Base-by-base conservation (phyloP, 805 yeast genomes). In the Saccharomycopsis fibuligera region DNA sequence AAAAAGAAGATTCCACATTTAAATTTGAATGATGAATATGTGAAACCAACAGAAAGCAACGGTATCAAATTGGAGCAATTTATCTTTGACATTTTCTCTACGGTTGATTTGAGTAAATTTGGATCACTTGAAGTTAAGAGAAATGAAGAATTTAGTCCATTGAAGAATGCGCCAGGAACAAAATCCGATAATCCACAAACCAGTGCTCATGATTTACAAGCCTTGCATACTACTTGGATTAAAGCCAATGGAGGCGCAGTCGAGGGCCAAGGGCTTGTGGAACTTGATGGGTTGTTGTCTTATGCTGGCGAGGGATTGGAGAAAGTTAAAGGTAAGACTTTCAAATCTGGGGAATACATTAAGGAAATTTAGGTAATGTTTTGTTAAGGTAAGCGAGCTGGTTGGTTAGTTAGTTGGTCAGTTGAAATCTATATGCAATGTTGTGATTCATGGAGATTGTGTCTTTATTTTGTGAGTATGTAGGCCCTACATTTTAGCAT, bases 41-140 rank as follows among this genome's bases (percentile, higher is more conserved):
- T 69, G 25, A 78, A 76, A 57, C 96, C 98, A n/a, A 57, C 70
- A 1, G 75, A 70, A 49, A 86, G 91, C 41, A 93, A 93, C 64
- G 99, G 98, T 38, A 81, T 91, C 61, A 93, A 93, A 64, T 73
- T 93, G 61, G 99, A 93, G 65, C 98, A 91, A 64, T 93, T 93
- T 60, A 95, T 93, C 49, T 93, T 93, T 68, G 99, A 93, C 62
- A 95, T 93, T 22, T 93, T 93, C 68, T 90, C 90, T 44, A 75
- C 81, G 27, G 83, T 93, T 31, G 74, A 77, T 10, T 62, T 90
- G 54, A 62, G 64, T 14, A 78, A 77, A 59, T 93, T 93, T 64
- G 99, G 96, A 1, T 86, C 95, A 62, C 73, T 93, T 50, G 99
- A 93, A 68, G 99, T 93, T 21, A 84, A 78, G 35, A 79, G 99